Conservation (phyloP, 176 grass and related monocot genomes). For the Melocanna baccifera region DNA sequence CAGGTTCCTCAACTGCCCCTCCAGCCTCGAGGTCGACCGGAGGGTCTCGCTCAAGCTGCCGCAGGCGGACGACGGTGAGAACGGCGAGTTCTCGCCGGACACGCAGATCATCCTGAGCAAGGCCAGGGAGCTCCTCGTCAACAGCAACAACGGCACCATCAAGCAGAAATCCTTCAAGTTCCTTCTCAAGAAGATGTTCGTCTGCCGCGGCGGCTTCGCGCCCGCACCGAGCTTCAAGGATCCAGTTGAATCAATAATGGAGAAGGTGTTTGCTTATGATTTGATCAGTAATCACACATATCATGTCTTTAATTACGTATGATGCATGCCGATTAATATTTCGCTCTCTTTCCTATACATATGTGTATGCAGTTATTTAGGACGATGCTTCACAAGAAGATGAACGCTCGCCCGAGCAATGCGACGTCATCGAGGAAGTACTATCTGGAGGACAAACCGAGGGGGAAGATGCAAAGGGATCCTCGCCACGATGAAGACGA, state of each 20-base stretch:
- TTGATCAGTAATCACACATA: not conserved
- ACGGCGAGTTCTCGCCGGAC: constrained; percentile 85
- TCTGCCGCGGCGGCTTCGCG: constrained; percentile 57
- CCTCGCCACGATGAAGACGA: constrained; percentile 25
- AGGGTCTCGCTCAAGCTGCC: constrained; percentile 32
- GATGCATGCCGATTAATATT: not conserved
- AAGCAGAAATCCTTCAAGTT: constrained; percentile 87
- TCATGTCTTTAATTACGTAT: not conserved
- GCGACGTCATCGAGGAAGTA: constrained; percentile 60
- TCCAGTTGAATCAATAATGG: constrained; percentile 73
- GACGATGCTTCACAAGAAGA: constrained; percentile 77
- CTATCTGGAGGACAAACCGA: constrained; percentile 55
- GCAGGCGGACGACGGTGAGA: not conserved
- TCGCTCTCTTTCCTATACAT: not conserved
- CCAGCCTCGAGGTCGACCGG: constrained; percentile 92
- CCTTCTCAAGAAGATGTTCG: constrained; percentile 92
- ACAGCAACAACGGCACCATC: constrained; percentile 45
- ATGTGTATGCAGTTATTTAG: constrained; percentile 51
- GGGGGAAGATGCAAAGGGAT: constrained; percentile 29
- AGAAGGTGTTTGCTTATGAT: constrained; percentile 46
- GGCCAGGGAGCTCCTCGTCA: constrained; percentile 72
- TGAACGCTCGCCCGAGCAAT: constrained; percentile 46
- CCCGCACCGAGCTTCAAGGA: constrained; percentile 66
- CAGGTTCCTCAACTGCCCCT: constrained; percentile 94
- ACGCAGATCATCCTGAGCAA: constrained; percentile 95